These are phyloP conservation scores for Paramecium bursaria DNA, from an alignment of 73 alveolate species.

Conservation along the genomic window DNA sequence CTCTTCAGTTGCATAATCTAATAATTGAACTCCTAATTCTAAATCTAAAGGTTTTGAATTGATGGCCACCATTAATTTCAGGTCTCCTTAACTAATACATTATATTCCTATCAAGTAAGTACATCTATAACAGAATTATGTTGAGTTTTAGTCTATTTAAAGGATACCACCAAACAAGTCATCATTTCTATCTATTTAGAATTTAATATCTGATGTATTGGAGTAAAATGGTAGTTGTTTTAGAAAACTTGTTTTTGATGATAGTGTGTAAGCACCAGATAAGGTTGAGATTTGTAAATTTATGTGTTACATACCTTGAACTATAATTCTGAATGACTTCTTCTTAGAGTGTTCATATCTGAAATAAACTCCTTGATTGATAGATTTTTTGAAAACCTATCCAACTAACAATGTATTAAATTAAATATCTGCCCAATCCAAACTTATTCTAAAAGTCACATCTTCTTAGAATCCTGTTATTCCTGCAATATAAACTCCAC, in stretches of 20 bases:
- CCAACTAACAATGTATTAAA: neutral
- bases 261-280: neutral
- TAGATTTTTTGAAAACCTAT: neutral
- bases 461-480: slow-evolving; percentile 16
- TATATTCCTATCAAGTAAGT: slow-evolving; percentile 23
- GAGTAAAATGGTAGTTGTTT: neutral
- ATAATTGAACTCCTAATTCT: no score
- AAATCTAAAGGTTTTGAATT: no score
- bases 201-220: neutral
- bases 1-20: no score
- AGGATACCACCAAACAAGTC: slow-evolving; percentile 12
- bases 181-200: neutral
- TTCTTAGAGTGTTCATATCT: neutral
- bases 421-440: slow-evolving; percentile 6
- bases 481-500: slow-evolving; percentile 16
- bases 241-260: neutral
- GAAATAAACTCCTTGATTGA: neutral
- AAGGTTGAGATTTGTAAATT: neutral
- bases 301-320: neutral
- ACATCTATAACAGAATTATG: slow-evolving; percentile 18
- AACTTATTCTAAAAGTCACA: neutral
- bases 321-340: neutral
- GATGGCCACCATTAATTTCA: no score
- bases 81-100: no score
- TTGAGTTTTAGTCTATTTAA: neutral